Percentiles rank a stretch among this genome's conserved stretches.
These are phyloP conservation scores for Friedmanniomyces endolithicus DNA, from an alignment of 495 filamentous ascomycete species.

Conservation along the genomic window DNA sequence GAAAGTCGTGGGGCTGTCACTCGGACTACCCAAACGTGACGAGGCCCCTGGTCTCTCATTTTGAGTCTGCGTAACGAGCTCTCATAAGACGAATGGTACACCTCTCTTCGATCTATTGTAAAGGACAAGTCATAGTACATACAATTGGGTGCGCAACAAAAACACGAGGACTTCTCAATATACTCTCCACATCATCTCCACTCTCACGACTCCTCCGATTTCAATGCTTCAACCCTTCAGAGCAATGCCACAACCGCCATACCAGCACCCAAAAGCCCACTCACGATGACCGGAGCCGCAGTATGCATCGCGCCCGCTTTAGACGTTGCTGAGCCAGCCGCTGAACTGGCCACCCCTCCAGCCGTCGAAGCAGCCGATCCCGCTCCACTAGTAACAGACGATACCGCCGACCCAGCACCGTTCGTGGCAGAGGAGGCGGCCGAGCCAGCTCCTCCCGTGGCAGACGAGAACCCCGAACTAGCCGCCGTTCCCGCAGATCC, in stretches of 20 bases:
- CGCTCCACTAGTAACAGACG: neutral
- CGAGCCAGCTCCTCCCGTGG: neutral
- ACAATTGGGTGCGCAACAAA: neutral
- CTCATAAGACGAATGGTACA: too few species aligned
- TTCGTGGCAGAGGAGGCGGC: neutral
- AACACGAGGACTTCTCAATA: neutral
- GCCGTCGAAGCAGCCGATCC: neutral
- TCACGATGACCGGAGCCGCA: neutral
- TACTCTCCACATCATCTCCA: neutral
- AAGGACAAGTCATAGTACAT: neutral
- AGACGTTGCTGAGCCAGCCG: neutral
- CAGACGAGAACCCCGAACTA: neutral
- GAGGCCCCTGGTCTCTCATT: too few species aligned
- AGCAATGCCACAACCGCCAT: slow-evolving; percentile 4
- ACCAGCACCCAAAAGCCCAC: slow-evolving; percentile 6
- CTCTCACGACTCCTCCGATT: too few species aligned
- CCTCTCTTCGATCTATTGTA: too few species aligned
- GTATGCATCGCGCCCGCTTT: neutral
- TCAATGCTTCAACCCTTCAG: neutral
- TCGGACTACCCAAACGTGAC: too few species aligned
- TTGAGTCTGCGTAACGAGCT: too few species aligned
- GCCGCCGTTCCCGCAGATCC: slow-evolving; percentile 14
- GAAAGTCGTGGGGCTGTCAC: too few species aligned
- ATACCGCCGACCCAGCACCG: neutral
- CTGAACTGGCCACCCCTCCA: neutral